Percentiles rank a stretch among this genome's conserved stretches.
phyloP scores from a whole-genome alignment of 148 eudicot genomes.

The Gaultheria prostrata region DNA sequence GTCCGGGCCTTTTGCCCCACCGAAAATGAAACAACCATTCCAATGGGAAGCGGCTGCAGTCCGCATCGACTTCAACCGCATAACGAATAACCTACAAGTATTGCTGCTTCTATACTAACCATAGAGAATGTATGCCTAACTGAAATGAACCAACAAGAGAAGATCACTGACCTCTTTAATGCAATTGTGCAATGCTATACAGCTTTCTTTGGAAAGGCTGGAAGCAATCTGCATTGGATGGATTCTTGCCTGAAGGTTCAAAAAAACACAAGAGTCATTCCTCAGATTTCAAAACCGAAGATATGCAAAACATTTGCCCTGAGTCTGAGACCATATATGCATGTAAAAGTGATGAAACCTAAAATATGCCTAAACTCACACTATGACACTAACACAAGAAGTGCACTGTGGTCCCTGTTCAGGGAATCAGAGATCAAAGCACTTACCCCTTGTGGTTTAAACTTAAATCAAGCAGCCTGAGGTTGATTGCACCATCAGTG shows the following conservation, averaged over 20 bases:
- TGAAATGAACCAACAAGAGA: conserved; percentile 9
- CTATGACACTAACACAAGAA: background rate
- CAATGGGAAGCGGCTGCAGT: conserved; percentile 66
- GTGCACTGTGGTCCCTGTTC: background rate
- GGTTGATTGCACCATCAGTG: background rate
- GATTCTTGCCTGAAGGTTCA: conserved; percentile 63
- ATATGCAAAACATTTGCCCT: background rate
- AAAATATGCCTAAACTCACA: background rate
- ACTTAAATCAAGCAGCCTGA: background rate
- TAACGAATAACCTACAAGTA: conserved; percentile 66
- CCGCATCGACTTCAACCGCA: conserved; percentile 88
- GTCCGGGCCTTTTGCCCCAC: conserved; percentile 94
- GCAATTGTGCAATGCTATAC: conserved; percentile 61
- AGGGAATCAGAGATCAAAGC: background rate
- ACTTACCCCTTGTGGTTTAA: background rate
- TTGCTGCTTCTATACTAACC: conserved; percentile 38
- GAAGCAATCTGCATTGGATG: conserved; percentile 71
- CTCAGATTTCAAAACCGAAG: background rate
- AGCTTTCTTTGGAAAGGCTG: conserved; percentile 63
- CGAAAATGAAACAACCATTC: conserved; percentile 95
- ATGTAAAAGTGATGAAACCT: background rate
- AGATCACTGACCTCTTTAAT: conserved; percentile 65
- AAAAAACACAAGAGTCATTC: background rate
- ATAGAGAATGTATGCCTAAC: conserved; percentile 18
- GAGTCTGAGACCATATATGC: background rate